phyloP scores from a whole-genome alignment of 2,329 filamentous ascomycete species.

The Xylaria digitata region DNA sequence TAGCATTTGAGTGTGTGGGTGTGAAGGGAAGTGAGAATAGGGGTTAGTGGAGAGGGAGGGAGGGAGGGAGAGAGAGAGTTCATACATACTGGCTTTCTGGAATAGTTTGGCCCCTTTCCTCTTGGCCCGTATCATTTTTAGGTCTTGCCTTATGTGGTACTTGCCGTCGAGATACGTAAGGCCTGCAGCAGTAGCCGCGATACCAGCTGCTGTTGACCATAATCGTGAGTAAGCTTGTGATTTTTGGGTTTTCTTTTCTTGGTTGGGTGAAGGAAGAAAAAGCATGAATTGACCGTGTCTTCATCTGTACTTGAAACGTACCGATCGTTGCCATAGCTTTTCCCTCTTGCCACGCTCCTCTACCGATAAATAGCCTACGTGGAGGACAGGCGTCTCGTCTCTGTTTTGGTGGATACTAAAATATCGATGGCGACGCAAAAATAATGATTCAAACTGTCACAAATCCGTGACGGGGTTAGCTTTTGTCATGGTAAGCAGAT shows the following conservation, averaged over 20 bases:
- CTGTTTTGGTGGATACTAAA: neutral
- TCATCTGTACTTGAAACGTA: slow-evolving; percentile 18
- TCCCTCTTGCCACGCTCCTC: slow-evolving; percentile 1
- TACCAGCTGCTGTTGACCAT: slow-evolving; percentile 44
- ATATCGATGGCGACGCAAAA: neutral
- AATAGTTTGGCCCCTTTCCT: slow-evolving; percentile 58
- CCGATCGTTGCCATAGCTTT: slow-evolving; percentile 35
- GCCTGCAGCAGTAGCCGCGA: slow-evolving; percentile 52
- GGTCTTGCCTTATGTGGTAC: slow-evolving; percentile 73
- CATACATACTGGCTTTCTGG: slow-evolving; percentile 57
- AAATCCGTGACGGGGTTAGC: slow-evolving; percentile 2
- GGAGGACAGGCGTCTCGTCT: neutral
- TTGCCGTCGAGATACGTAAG: slow-evolving; percentile 75
- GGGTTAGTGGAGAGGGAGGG: slow-evolving; percentile 15
- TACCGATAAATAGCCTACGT: neutral
- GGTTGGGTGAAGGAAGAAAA: neutral
- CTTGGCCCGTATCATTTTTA: slow-evolving; percentile 58
- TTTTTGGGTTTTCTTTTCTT: neutral
- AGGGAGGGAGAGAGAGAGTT: neutral
- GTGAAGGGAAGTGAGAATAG: too few species aligned
- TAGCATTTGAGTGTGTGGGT: neutral
- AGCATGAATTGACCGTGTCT: neutral
- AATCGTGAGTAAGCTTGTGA: slow-evolving; percentile 15
- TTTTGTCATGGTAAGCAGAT: slow-evolving; percentile 1
- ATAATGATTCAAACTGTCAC: neutral